Evolutionary conservation across 2,329 filamentous ascomycete genomes (phyloP).

Genomic region (Plectosphaerella plurivora): DNA sequence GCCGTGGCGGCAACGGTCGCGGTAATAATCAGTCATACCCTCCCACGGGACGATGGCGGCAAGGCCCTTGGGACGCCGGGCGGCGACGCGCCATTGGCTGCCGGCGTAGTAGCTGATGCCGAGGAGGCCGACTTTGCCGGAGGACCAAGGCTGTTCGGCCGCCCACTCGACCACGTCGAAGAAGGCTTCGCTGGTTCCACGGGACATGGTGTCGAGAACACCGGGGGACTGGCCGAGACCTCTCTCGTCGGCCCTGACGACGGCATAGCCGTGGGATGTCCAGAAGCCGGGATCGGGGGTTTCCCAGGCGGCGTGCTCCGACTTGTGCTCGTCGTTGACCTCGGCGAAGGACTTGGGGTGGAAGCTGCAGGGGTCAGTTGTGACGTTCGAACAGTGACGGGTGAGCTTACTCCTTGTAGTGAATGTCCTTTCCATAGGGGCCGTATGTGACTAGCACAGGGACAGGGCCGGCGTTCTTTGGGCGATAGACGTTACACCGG

Average conservation of each 20-base stretch:
- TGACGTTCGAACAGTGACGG: too few species aligned
- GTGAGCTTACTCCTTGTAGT: conserved; percentile 44
- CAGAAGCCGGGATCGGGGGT: conserved; percentile 54
- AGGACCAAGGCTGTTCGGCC: conserved; percentile 40
- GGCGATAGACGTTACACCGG: conserved; percentile 33
- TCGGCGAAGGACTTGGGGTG: conserved; percentile 36
- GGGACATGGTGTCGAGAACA: conserved; percentile 43
- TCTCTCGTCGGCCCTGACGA: conserved; percentile 49
- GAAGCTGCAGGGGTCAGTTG: conserved; percentile 22
- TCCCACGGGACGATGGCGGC: conserved; percentile 47
- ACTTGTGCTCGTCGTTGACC: conserved; percentile 49
- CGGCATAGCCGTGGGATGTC: conserved; percentile 48
- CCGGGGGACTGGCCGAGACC: conserved; percentile 44
- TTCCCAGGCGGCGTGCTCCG: conserved; percentile 53
- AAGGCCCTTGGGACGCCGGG: conserved; percentile 38
- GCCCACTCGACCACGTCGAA: conserved; percentile 46
- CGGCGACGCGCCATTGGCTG: conserved; percentile 44
- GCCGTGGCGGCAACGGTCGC: conserved; percentile 56
- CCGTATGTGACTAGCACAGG: conserved; percentile 69
- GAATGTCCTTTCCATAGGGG: conserved; percentile 70
- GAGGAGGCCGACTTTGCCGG: conserved; percentile 41
- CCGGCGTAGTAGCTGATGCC: conserved; percentile 45
- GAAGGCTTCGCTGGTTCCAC: conserved; percentile 41
- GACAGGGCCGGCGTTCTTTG: conserved; percentile 20
- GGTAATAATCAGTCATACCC: conserved; percentile 50